Evolutionary conservation across 495 filamentous ascomycete genomes (phyloP).

Genomic region (Neurospora pannonica): DNA sequence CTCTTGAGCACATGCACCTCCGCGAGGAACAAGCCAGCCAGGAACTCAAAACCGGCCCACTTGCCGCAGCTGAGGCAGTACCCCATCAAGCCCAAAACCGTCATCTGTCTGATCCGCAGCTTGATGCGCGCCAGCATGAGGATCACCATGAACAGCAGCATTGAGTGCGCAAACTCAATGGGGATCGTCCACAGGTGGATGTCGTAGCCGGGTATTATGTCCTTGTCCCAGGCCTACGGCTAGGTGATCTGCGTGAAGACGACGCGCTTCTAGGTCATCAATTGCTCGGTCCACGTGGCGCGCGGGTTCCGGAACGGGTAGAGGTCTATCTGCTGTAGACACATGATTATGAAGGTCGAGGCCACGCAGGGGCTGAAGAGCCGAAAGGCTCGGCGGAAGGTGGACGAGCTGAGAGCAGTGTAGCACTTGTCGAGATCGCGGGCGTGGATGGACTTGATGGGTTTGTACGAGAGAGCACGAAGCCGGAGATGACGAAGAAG

Average conservation of each 20-base stretch:
- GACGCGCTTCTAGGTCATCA: slow-evolving; percentile 40
- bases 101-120: slow-evolving; percentile 34
- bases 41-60: slow-evolving; percentile 52
- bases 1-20: slow-evolving; percentile 39
- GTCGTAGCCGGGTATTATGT: slow-evolving; percentile 47
- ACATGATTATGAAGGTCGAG: slow-evolving; percentile 45
- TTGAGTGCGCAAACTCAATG: slow-evolving; percentile 54
- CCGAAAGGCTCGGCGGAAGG: slow-evolving; percentile 54
- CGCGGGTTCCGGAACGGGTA: slow-evolving; percentile 23
- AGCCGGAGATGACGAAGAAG: slow-evolving; percentile 67
- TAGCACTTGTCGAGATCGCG: slow-evolving; percentile 30
- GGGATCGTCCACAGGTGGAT: slow-evolving; percentile 60
- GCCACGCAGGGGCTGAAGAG: slow-evolving; percentile 53
- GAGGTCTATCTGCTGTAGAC: slow-evolving; percentile 41
- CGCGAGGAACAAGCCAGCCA: slow-evolving; percentile 50
- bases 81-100: slow-evolving; percentile 36
- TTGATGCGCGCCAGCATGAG: slow-evolving; percentile 44
- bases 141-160: slow-evolving; percentile 51
- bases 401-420: slow-evolving; percentile 45
- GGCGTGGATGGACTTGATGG: slow-evolving; percentile 48
- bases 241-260: slow-evolving; percentile 39
- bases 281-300: slow-evolving; percentile 32
- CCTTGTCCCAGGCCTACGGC: slow-evolving; percentile 45
- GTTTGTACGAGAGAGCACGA: slow-evolving; percentile 57
- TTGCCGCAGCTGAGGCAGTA: slow-evolving; percentile 51